Percentiles rank a stretch among this genome's conserved stretches.
Evolutionary conservation across 2,329 filamentous ascomycete genomes (phyloP).

Genomic region (Ophioceras dolichostomum): DNA sequence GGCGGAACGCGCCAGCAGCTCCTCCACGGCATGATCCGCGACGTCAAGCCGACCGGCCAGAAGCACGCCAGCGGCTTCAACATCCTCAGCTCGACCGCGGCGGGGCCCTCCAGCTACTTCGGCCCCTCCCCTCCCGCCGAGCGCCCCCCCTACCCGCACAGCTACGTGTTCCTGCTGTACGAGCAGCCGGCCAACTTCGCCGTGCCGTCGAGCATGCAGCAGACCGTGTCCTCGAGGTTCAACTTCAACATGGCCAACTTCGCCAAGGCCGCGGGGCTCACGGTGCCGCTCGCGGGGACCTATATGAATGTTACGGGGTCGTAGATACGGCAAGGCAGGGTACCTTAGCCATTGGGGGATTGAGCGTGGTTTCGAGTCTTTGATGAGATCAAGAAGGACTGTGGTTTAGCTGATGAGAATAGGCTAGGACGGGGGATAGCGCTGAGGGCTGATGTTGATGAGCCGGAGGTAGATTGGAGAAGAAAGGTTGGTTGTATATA

Average conservation of each 20-base stretch:
- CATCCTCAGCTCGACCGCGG: constrained; percentile 9
- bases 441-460: too few relatives aligned
- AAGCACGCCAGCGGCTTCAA: constrained; percentile 6
- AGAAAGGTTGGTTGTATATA: too few relatives aligned
- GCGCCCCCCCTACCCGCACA: constrained; percentile 21
- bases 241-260: constrained; percentile 6
- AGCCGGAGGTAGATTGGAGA: too few relatives aligned
- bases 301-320: constrained; percentile 8
- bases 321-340: too few relatives aligned
- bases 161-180: constrained; percentile 24
- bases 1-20: constrained; percentile 4
- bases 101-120: constrained; percentile 11
- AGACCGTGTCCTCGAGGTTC: constrained; percentile 3
- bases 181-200: constrained; percentile 20
- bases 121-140: constrained; percentile 20
- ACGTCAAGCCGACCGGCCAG: constrained; percentile 10
- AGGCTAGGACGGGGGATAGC: too few relatives aligned
- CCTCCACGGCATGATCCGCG: constrained; percentile 13
- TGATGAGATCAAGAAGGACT: too few relatives aligned
- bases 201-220: constrained; percentile 10
- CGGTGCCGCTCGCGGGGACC: constrained; percentile 5
- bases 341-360: too few relatives aligned
- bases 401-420: too few relatives aligned
- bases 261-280: constrained; percentile 3
- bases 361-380: too few relatives aligned